These are phyloP conservation scores for Penicillium cosmopolitanum DNA, from an alignment of 495 filamentous ascomycete species.

Conservation along the genomic window DNA sequence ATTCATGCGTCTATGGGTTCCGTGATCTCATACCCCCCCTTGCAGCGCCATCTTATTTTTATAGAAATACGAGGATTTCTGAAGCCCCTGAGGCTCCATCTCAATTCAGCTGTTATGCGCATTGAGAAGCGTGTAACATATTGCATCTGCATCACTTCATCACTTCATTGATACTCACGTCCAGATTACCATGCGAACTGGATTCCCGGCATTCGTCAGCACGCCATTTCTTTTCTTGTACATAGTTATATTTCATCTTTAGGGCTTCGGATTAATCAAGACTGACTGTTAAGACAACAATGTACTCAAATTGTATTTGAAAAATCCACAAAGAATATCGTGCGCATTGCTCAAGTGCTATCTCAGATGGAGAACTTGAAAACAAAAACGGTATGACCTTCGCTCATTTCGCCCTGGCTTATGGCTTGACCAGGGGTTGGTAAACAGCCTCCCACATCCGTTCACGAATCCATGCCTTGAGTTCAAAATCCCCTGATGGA, in stretches of 20 bases:
- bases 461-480: slow-evolving; percentile 81
- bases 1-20: slow-evolving; percentile 89
- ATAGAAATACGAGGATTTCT: no score
- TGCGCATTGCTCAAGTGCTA: background rate
- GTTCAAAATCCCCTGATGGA: slow-evolving; percentile 50
- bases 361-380: background rate
- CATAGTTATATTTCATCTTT: slow-evolving; percentile 11
- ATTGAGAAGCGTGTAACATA: slow-evolving; percentile 25
- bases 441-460: slow-evolving; percentile 92
- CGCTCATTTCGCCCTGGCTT: background rate
- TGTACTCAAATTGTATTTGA: background rate
- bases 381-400: no score
- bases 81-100: no score
- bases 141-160: slow-evolving; percentile 14
- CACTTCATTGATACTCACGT: background rate
- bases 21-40: slow-evolving; percentile 44
- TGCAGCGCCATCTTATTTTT: no score
- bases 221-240: slow-evolving; percentile 8
- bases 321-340: background rate
- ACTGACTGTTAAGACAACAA: slow-evolving; percentile 6
- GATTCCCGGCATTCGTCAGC: slow-evolving; percentile 1
- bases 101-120: background rate
- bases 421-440: slow-evolving; percentile 52
- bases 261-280: slow-evolving; percentile 11
- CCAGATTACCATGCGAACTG: background rate